Percentiles rank a stretch among this genome's conserved stretches.
phyloP scores from a whole-genome alignment of 106 monocot species.

The Alisma plantagoaquatica region DNA sequence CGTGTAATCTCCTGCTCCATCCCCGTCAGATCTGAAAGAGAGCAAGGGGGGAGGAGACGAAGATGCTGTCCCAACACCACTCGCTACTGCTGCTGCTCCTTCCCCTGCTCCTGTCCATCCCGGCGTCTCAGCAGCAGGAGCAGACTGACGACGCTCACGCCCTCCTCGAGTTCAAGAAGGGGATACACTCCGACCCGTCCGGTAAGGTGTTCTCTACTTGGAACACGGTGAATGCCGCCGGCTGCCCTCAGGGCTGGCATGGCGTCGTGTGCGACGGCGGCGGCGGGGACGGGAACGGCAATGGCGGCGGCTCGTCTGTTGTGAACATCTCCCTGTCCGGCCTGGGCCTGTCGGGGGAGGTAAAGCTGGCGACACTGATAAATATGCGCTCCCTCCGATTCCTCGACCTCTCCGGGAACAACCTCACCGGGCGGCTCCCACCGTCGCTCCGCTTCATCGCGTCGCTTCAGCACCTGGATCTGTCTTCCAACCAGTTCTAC shows the following conservation, averaged over 20 bases:
- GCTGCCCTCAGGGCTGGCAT: constrained; percentile 13
- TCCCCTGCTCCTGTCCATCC: constrained; percentile 8
- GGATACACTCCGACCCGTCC: constrained; percentile 36
- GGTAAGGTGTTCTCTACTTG: constrained; percentile 40
- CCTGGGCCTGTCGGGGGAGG: constrained; percentile 55
- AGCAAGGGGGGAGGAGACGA: neutral
- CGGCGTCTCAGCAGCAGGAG: neutral
- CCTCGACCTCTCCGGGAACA: constrained; percentile 60
- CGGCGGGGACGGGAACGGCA: constrained; percentile 25
- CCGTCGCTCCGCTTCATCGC: constrained; percentile 37
- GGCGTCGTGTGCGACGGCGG: constrained; percentile 40
- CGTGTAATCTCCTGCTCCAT: neutral
- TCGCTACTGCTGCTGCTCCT: neutral
- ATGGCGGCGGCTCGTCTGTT: constrained; percentile 32
- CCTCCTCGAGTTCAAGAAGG: constrained; percentile 83
- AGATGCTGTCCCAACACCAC: neutral
- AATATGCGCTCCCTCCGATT: constrained; percentile 31
- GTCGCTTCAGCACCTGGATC: constrained; percentile 58
- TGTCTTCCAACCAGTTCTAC: constrained; percentile 78
- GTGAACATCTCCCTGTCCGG: constrained; percentile 37
- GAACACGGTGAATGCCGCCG: constrained; percentile 12
- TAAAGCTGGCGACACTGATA: constrained; percentile 52
- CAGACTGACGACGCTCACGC: constrained; percentile 33
- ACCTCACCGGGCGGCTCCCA: constrained; percentile 62
- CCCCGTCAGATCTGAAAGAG: neutral